Conservation (phyloP, 1,284 basidiomycete genomes). For the Tilletiaria anomala region DNA sequence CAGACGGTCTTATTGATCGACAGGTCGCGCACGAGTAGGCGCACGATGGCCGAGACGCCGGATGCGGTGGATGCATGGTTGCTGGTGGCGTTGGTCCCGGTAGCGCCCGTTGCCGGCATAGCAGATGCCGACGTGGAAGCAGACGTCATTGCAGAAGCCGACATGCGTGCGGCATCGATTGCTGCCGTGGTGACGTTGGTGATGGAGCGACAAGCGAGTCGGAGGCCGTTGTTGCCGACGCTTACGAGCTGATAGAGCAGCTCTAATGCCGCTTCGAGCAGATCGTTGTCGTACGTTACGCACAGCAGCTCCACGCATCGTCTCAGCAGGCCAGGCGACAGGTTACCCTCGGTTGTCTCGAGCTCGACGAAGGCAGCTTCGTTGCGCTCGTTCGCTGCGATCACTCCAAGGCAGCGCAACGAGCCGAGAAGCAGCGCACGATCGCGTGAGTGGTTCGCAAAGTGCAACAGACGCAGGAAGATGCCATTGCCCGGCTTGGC, state of each 20-base stretch:
- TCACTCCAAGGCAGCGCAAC: slow-evolving; percentile 20
- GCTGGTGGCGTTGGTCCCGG: too few relatives aligned
- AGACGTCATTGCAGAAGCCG: too few relatives aligned
- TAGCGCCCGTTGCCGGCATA: too few relatives aligned
- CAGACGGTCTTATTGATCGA: too few relatives aligned
- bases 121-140: too few relatives aligned
- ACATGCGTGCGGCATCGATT: too few relatives aligned
- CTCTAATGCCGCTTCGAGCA: slow-evolving; percentile 28
- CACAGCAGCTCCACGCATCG: slow-evolving; percentile 28
- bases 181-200: too few relatives aligned
- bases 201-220: too few relatives aligned
- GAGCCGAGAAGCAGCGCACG: slow-evolving; percentile 25
- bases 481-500: slow-evolving; percentile 26
- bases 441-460: slow-evolving; percentile 20
- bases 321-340: slow-evolving; percentile 16
- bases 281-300: slow-evolving; percentile 23
- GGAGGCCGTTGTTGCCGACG: slow-evolving; percentile 25
- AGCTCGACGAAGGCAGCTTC: slow-evolving; percentile 20
- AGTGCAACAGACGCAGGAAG: slow-evolving; percentile 15
- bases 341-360: slow-evolving; percentile 7
- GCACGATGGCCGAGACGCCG: too few relatives aligned
- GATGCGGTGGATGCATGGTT: too few relatives aligned
- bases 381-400: too few relatives aligned
- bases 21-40: too few relatives aligned
- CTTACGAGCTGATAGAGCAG: slow-evolving; percentile 28